A percentile compares a stretch with the other conserved stretches of the same genome.
These are phyloP conservation scores for Zygoascus ofunaensis DNA, from an alignment of 805 yeast genomes.

Conservation along the genomic window DNA sequence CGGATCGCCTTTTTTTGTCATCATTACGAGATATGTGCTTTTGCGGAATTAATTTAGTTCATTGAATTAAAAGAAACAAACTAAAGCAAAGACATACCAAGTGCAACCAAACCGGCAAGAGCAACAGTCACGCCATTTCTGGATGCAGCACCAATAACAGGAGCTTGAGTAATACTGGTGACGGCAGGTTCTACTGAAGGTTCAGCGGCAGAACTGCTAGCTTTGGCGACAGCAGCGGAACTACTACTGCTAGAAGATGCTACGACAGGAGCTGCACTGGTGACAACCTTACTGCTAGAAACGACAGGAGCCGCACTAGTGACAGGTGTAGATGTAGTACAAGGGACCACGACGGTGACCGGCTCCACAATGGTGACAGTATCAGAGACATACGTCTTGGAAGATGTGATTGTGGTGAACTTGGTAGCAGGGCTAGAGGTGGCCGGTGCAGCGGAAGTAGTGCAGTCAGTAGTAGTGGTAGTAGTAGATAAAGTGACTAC, in stretches of 20 bases:
- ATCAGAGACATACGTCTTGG: slow-evolving; percentile 19
- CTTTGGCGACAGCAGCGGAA: slow-evolving; percentile 27
- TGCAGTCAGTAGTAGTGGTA: slow-evolving; percentile 23
- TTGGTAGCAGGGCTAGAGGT: slow-evolving; percentile 16
- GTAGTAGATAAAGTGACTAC: slow-evolving; percentile 24
- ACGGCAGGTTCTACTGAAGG: slow-evolving; percentile 30
- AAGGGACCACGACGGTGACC: slow-evolving; percentile 34
- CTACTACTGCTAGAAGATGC: slow-evolving; percentile 22
- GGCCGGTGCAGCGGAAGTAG: slow-evolving; percentile 11
- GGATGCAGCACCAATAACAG: slow-evolving; percentile 30
- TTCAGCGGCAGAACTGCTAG: slow-evolving; percentile 26
- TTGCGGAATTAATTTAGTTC: not conserved
- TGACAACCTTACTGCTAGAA: slow-evolving; percentile 26
- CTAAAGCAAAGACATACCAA: slow-evolving; percentile 42
- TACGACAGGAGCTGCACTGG: slow-evolving; percentile 33
- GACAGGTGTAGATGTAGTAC: slow-evolving; percentile 9
- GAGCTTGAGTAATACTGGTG: slow-evolving; percentile 19
- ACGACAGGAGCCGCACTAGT: slow-evolving; percentile 17
- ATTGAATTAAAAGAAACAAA: no score
- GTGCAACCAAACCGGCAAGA: slow-evolving; percentile 44
- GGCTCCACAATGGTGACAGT: slow-evolving; percentile 21
- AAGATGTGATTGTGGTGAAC: slow-evolving; percentile 5
- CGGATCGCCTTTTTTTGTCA: not conserved
- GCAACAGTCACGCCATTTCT: slow-evolving; percentile 28
- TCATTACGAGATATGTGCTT: not conserved